phyloP scores from a whole-genome alignment of 305 asterid genomes.

The Andrographis paniculata region DNA sequence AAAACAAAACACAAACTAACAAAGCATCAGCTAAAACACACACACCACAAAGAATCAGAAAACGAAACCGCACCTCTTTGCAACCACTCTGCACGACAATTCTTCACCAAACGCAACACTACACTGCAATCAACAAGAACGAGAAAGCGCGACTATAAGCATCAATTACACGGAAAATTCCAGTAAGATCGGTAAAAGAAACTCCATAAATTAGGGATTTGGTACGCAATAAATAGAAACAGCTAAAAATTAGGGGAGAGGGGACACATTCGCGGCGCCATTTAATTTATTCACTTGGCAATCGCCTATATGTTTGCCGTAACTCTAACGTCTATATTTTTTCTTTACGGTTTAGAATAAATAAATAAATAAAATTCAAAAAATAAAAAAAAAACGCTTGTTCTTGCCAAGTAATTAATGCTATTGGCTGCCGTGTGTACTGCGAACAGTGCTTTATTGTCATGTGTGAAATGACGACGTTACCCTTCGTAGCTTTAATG shows the following conservation, averaged over 20 bases:
- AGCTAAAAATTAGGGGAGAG: constrained; percentile 16
- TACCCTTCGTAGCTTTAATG: constrained; percentile 18
- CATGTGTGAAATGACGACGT: constrained; percentile 18
- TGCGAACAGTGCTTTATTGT: constrained; percentile 9
- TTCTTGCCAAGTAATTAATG: constrained; percentile 15
- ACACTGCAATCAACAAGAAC: too few relatives aligned
- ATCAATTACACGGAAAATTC: neutral
- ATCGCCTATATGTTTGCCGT: constrained; percentile 37
- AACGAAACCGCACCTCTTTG: too few relatives aligned
- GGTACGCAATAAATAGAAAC: constrained; percentile 21
- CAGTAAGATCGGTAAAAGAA: constrained; percentile 1
- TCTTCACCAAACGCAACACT: too few relatives aligned
- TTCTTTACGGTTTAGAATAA: constrained; percentile 10
- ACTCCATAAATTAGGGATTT: constrained; percentile 17
- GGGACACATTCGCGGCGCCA: constrained; percentile 40
- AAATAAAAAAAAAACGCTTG: neutral
- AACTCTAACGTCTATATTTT: constrained; percentile 41
- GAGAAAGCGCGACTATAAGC: neutral
- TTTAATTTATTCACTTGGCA: constrained; percentile 20
- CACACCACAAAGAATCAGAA: too few relatives aligned
- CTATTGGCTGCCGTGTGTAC: constrained; percentile 18
- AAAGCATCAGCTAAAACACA: too few relatives aligned
- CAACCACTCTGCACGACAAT: too few relatives aligned
- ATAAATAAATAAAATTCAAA: neutral
- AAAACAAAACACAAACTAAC: too few relatives aligned